phyloP scores from a whole-genome alignment of 306 rosid species.

The Prunus davidiana region DNA sequence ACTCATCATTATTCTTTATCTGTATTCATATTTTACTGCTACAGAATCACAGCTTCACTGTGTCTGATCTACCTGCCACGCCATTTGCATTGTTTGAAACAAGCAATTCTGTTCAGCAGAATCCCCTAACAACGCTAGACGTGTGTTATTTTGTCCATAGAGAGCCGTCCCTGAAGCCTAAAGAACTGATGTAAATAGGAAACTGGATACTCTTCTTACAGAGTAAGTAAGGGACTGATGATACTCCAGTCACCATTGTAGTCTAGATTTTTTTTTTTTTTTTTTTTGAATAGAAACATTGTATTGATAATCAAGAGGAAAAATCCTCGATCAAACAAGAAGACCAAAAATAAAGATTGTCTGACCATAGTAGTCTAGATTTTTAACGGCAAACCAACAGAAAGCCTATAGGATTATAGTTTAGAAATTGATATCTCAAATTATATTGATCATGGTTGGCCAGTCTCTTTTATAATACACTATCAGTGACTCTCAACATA shows the following conservation, averaged over 20 bases:
- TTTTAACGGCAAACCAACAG: background rate
- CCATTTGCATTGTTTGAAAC: background rate
- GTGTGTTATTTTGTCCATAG: background rate
- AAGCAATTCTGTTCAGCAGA: background rate
- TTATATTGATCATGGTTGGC: background rate
- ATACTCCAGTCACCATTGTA: background rate
- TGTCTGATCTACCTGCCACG: background rate
- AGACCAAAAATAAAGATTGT: no score
- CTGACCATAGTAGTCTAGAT: background rate
- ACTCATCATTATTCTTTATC: background rate
- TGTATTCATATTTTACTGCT: background rate
- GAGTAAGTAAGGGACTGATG: background rate
- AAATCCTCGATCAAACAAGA: no score
- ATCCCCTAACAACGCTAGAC: background rate
- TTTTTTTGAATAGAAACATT: no score
- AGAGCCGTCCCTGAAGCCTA: background rate
- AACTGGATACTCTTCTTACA: background rate
- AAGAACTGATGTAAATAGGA: background rate
- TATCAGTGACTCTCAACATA: background rate
- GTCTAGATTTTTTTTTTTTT: background rate
- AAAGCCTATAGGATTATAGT: background rate
- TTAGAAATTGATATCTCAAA: background rate
- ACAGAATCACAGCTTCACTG: background rate
- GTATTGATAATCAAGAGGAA: no score
- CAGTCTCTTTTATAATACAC: background rate